These are phyloP conservation scores for Lonicera japonica DNA, from an alignment of 129 eudicot species.

Conservation along the genomic window DNA sequence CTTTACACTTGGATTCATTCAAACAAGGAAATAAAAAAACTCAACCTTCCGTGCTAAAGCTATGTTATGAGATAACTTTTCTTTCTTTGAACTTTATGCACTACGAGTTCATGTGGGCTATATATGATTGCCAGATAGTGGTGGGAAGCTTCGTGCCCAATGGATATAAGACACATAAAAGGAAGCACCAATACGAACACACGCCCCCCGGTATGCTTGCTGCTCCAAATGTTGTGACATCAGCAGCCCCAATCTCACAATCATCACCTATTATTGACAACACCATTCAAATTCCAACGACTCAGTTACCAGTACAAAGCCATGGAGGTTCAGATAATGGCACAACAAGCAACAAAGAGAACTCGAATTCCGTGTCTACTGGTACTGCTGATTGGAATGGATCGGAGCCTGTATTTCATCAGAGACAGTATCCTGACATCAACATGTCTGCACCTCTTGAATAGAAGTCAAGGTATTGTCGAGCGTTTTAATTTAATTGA, in stretches of 20 bases:
- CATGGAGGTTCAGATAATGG: slow-evolving; percentile 22
- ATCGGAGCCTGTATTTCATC: slow-evolving; percentile 23
- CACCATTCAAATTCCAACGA: slow-evolving; percentile 1
- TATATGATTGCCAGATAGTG: slow-evolving; percentile 31
- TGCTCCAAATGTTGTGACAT: slow-evolving; percentile 20
- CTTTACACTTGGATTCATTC: too few relatives aligned
- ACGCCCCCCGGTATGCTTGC: slow-evolving; percentile 12
- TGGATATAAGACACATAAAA: slow-evolving; percentile 27
- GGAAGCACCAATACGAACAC: slow-evolving; percentile 26
- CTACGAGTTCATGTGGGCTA: not conserved
- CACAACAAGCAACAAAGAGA: slow-evolving; percentile 14
- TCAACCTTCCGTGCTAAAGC: too few relatives aligned
- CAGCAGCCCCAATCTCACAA: slow-evolving; percentile 37
- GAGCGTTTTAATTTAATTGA: not conserved
- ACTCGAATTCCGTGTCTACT: slow-evolving; percentile 24
- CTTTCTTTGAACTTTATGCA: not conserved
- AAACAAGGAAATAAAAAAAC: too few relatives aligned
- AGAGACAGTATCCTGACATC: slow-evolving; percentile 47
- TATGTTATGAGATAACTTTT: too few relatives aligned
- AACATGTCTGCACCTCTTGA: slow-evolving; percentile 40
- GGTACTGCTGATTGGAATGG: slow-evolving; percentile 33
- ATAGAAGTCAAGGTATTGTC: slow-evolving; percentile 8
- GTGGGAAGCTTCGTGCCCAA: slow-evolving; percentile 51
- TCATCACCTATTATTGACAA: slow-evolving; percentile 21
- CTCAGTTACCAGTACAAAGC: slow-evolving; percentile 16